A percentile compares a stretch with the other conserved stretches of the same genome.
phyloP scores from a whole-genome alignment of 2,329 filamentous ascomycete genomes.

The Colletotrichum sp. region DNA sequence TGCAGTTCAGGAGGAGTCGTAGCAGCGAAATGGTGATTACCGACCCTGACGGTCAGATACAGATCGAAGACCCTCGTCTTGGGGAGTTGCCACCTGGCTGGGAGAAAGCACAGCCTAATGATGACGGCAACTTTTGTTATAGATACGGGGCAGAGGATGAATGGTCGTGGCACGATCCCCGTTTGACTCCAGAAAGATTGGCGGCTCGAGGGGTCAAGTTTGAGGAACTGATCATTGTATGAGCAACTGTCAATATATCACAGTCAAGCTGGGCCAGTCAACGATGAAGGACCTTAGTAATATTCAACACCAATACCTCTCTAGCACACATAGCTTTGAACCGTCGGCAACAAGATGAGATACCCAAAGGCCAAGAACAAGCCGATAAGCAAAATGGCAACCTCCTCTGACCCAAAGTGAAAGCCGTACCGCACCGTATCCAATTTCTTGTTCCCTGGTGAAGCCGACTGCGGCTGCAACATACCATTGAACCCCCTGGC shows the following conservation, averaged over 20 bases:
- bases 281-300: too few relatives aligned
- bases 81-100: neutral
- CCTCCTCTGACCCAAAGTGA: conserved; percentile 23
- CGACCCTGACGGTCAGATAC: neutral
- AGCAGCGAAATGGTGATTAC: rapidly evolving
- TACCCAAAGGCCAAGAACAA: neutral
- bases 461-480: conserved; percentile 1
- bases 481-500: conserved; percentile 2
- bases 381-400: neutral
- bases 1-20: rapidly evolving
- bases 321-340: neutral
- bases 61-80: neutral
- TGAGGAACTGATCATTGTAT: too few relatives aligned
- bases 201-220: neutral
- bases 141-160: too few relatives aligned
- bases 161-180: neutral
- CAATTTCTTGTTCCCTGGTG: neutral
- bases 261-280: too few relatives aligned
- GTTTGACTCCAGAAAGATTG: rapidly evolving
- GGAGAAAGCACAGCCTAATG: too few relatives aligned
- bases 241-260: too few relatives aligned
- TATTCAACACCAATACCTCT: too few relatives aligned
- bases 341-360: neutral
- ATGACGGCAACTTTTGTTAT: rapidly evolving
- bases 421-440: conserved; percentile 11